Conservation (phyloP, 805 yeast genomes). For the Sporopachydermia quercuum region DNA sequence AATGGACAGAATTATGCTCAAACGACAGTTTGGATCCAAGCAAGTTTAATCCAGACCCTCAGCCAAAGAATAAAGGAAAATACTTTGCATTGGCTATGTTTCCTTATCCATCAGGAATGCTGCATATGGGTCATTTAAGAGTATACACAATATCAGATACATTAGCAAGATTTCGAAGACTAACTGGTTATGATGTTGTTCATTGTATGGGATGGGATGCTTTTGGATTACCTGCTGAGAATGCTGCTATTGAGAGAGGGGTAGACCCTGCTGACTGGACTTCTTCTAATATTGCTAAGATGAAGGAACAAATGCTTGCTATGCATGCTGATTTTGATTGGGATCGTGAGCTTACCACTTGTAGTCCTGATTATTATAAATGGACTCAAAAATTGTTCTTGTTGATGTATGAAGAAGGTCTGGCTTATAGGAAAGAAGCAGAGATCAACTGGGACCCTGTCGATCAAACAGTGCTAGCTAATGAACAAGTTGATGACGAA, state of each 20-base stretch:
- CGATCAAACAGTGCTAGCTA: constrained; percentile 88
- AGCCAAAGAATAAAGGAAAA: constrained; percentile 11
- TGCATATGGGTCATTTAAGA: constrained; percentile 89
- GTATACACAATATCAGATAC: constrained; percentile 88
- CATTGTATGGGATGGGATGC: constrained; percentile 99
- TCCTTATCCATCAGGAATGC: constrained; percentile 89
- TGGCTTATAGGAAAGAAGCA: constrained; percentile 77
- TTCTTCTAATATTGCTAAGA: constrained; percentile 54
- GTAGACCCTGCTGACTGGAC: constrained; percentile 82
- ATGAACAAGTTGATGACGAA: constrained; percentile 84
- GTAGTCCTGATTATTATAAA: constrained; percentile 74
- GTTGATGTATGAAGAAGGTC: constrained; percentile 53
- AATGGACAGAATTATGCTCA: background rate
- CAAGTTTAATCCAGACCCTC: constrained; percentile 13
- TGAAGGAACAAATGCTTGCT: constrained; percentile 66
- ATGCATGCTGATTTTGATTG: constrained; percentile 88
- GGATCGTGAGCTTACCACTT: constrained; percentile 81
- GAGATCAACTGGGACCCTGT: constrained; percentile 97
- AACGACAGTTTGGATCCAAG: background rate
- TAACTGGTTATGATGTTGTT: constrained; percentile 62
- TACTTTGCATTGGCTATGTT: constrained; percentile 76
- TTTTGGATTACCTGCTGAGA: constrained; percentile 95
- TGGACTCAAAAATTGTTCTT: constrained; percentile 86
- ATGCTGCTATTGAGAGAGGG: constrained; percentile 84
- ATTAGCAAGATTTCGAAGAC: constrained; percentile 59